Evolutionary conservation across 768 basidiomycete species (phyloP).

Genomic region (Xerocomellus intermedius): DNA sequence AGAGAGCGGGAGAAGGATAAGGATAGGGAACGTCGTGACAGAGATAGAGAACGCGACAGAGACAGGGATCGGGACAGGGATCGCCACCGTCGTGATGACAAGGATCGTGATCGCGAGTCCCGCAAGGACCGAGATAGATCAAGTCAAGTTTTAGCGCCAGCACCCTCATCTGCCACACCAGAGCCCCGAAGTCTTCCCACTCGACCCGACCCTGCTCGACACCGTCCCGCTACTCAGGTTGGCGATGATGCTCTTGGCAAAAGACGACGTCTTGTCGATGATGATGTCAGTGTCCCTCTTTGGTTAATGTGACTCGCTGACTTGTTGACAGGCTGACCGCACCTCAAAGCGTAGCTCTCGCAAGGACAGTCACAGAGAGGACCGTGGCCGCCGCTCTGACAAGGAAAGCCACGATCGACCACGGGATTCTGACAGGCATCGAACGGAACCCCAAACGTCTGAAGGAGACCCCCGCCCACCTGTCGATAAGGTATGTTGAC

Average conservation of each 20-base stretch:
- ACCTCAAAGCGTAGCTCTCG: conserved; percentile 79
- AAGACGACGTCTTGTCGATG: conserved; percentile 64
- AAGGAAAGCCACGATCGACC: conserved; percentile 67
- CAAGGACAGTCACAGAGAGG: conserved; percentile 75
- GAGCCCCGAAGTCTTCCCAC: conserved; percentile 59
- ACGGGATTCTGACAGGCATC: conserved; percentile 66
- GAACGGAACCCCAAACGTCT: conserved; percentile 57
- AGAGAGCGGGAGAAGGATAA: conserved; percentile 40
- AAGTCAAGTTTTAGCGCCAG: conserved; percentile 34
- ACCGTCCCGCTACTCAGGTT: conserved; percentile 44
- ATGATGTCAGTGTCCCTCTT: conserved; percentile 55
- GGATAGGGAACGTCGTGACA: conserved; percentile 38
- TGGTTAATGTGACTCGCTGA: conserved; percentile 10
- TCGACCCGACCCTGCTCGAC: conserved; percentile 58
- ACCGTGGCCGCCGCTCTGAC: conserved; percentile 65
- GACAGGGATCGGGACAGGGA: conserved; percentile 42
- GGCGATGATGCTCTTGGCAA: conserved; percentile 72
- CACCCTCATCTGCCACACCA: conserved; percentile 28
- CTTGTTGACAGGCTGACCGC: conserved; percentile 56
- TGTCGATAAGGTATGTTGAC: conserved; percentile 59
- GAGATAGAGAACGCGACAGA: conserved; percentile 50
- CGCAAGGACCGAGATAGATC: conserved; percentile 59
- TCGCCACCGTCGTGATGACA: conserved; percentile 57
- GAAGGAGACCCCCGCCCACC: conserved; percentile 50
- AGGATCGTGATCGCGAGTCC: conserved; percentile 61